phyloP scores from a whole-genome alignment of 805 yeast genomes.

The Wickerhamiella lipophila region DNA sequence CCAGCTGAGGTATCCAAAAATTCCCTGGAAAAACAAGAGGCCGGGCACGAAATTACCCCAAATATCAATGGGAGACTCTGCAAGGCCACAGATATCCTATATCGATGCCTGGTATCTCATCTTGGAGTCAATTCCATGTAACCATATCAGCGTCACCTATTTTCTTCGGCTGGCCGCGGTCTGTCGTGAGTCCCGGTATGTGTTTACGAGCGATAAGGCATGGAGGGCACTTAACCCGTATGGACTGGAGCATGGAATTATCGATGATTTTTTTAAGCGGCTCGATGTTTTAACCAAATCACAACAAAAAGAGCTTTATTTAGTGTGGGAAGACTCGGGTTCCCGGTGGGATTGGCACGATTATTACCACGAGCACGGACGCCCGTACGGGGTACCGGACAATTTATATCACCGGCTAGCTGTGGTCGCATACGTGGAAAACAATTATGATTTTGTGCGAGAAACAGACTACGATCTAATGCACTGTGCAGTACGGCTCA shows the following conservation, averaged over 20 bases:
- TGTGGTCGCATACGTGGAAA: constrained; percentile 5
- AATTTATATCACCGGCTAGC: constrained; percentile 8
- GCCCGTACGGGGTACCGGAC: constrained; percentile 9
- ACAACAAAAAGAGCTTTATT: background rate
- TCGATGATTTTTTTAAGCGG: background rate
- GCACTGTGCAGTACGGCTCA: constrained; percentile 9
- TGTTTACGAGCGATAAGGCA: constrained; percentile 3
- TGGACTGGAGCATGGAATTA: background rate
- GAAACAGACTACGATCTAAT: background rate
- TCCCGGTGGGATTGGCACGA: constrained; percentile 8
- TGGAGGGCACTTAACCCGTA: constrained; percentile 7
- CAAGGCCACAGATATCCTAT: background rate
- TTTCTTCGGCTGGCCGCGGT: background rate
- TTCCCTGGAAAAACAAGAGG: constrained; percentile 85
- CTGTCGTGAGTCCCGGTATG: background rate
- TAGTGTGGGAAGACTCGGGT: constrained; percentile 1
- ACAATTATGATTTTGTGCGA: background rate
- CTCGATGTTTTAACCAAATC: background rate
- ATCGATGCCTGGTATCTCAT: background rate
- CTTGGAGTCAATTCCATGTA: background rate
- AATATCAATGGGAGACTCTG: too few species aligned
- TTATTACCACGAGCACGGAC: constrained; percentile 5
- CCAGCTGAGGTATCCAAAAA: constrained; percentile 81
- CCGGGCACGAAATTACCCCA: constrained; percentile 78
- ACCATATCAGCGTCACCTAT: background rate